phyloP scores from a whole-genome alignment of 768 basidiomycete genomes.

The Auricularia sp. region DNA sequence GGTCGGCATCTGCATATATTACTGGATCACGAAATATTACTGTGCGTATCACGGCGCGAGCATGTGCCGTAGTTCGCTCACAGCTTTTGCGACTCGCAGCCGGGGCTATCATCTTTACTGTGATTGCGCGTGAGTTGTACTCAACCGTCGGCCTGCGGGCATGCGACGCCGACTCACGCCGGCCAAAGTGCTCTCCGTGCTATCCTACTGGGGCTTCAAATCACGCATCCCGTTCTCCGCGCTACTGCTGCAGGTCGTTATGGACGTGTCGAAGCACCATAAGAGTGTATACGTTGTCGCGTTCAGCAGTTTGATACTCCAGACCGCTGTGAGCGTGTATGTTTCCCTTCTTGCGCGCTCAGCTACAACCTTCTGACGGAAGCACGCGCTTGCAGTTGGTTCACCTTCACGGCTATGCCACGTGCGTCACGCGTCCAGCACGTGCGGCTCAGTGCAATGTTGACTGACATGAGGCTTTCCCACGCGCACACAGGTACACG shows the following conservation, averaged over 20 bases:
- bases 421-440: constrained; percentile 31
- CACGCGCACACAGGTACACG: constrained; percentile 28
- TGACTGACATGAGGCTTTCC: not conserved
- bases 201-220: constrained; percentile 64
- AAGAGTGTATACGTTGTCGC: constrained; percentile 71
- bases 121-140: constrained; percentile 40
- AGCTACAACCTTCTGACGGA: constrained; percentile 6
- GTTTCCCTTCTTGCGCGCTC: constrained; percentile 15
- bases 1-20: constrained; percentile 67
- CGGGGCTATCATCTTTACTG: constrained; percentile 75
- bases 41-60: constrained; percentile 34
- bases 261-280: constrained; percentile 80
- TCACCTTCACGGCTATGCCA: constrained; percentile 69
- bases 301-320: constrained; percentile 57
- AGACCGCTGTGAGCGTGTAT: constrained; percentile 61
- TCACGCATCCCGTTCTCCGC: constrained; percentile 72
- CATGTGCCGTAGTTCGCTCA: constrained; percentile 12
- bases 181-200: constrained; percentile 43
- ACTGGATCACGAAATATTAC: constrained; percentile 61
- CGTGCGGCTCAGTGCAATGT: not conserved
- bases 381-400: constrained; percentile 42
- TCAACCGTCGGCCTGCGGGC: not conserved
- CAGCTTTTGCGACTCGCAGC: constrained; percentile 30
- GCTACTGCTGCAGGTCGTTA: constrained; percentile 68
- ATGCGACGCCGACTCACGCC: not conserved